Evolutionary conservation across 352 stramenopile species (phyloP).

Genomic region (Globisporangium yorkense): DNA sequence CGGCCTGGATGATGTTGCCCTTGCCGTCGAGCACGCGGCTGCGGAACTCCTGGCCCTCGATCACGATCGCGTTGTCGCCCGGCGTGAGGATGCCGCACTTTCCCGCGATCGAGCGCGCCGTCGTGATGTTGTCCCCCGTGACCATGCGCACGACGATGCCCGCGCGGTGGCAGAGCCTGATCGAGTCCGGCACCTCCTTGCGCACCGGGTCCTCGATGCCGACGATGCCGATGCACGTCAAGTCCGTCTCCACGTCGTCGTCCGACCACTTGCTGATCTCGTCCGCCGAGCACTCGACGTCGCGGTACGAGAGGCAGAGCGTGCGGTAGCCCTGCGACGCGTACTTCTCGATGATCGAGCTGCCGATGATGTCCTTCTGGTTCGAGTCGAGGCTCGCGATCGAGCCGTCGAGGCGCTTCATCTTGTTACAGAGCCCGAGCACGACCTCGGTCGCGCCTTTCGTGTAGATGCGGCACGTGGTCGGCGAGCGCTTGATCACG

Average conservation of each 20-base stretch:
- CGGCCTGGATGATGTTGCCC: constrained; percentile 68
- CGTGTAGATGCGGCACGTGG: constrained; percentile 62
- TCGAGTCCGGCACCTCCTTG: constrained; percentile 90
- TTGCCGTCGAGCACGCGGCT: constrained; percentile 55
- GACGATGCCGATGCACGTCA: constrained; percentile 88
- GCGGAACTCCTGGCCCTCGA: constrained; percentile 68
- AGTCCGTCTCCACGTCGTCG: constrained; percentile 79
- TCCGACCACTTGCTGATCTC: constrained; percentile 67
- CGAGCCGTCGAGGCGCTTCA: constrained; percentile 61
- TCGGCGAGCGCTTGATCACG: constrained; percentile 39
- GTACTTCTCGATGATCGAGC: constrained; percentile 39
- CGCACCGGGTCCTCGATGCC: constrained; percentile 94
- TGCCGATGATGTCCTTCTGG: constrained; percentile 63
- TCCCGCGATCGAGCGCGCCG: constrained; percentile 68
- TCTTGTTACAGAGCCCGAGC: constrained; percentile 57
- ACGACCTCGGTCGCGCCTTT: constrained; percentile 78
- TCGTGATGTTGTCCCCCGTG: constrained; percentile 98
- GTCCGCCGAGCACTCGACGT: constrained; percentile 57
- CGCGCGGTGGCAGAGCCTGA: constrained; percentile 89
- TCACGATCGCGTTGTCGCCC: constrained; percentile 48
- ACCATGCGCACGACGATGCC: constrained; percentile 98
- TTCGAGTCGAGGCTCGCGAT: constrained; percentile 36
- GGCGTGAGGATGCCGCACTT: constrained; percentile 70
- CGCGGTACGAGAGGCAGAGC: constrained; percentile 79
- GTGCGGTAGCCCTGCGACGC: constrained; percentile 80